Evolutionary conservation across 2,329 filamentous ascomycete genomes (phyloP).

Genomic region (Gremmenia infestans): DNA sequence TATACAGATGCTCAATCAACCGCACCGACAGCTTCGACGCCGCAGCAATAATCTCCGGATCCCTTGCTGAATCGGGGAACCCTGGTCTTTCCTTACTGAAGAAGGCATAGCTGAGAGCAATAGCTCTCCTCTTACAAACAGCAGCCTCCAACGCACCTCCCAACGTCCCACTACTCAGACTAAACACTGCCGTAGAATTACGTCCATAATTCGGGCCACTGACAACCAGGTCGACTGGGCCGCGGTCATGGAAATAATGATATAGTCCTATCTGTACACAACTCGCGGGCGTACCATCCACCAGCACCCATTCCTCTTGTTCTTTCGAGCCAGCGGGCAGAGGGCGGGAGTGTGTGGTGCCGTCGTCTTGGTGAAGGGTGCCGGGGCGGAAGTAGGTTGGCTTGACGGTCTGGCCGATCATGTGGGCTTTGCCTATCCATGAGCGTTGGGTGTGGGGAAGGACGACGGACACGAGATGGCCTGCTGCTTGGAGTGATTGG

Average conservation of each 20-base stretch:
- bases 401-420: slow-evolving; percentile 83
- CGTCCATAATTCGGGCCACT: slow-evolving; percentile 79
- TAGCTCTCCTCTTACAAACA: slow-evolving; percentile 61
- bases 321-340: slow-evolving; percentile 46
- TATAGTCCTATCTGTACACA: slow-evolving; percentile 79
- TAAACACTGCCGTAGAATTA: slow-evolving; percentile 77
- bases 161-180: slow-evolving; percentile 70
- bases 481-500: slow-evolving; percentile 63
- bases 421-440: slow-evolving; percentile 98
- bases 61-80: slow-evolving; percentile 45
- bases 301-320: slow-evolving; percentile 73
- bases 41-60: slow-evolving; percentile 72
- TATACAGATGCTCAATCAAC: slow-evolving; percentile 72
- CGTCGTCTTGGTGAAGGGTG: slow-evolving; percentile 57
- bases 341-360: slow-evolving; percentile 55
- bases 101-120: slow-evolving; percentile 89
- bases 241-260: slow-evolving; percentile 69
- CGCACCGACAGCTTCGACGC: slow-evolving; percentile 70
- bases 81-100: slow-evolving; percentile 59
- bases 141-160: slow-evolving; percentile 75
- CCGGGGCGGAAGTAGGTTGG: slow-evolving; percentile 76
- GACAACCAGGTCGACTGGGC: slow-evolving; percentile 70
- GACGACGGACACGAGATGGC: slow-evolving; percentile 86
- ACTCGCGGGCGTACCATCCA: slow-evolving; percentile 75
- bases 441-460: slow-evolving; percentile 88